A percentile compares a stretch with the other conserved stretches of the same genome.
phyloP scores from a whole-genome alignment of 1,139 yeast species.

The Debaryomycetaceae sp. region DNA sequence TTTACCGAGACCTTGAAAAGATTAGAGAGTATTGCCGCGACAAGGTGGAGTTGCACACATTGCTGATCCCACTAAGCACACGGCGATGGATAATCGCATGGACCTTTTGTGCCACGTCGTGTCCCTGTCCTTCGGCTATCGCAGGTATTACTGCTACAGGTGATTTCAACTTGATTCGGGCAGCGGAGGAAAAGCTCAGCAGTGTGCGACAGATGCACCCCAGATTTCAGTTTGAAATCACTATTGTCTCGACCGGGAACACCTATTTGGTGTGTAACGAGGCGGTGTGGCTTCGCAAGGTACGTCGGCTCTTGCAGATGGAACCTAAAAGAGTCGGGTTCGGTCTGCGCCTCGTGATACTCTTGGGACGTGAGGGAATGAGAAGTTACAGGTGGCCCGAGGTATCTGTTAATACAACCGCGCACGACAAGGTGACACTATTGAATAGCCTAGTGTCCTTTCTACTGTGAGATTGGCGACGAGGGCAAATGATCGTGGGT shows the following conservation, averaged over 20 bases:
- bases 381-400: too few relatives aligned
- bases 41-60: slow-evolving; percentile 3
- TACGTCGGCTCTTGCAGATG: not conserved
- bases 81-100: slow-evolving; percentile 13
- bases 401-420: not conserved
- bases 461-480: too few relatives aligned
- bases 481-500: too few relatives aligned
- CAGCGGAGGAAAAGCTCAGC: not conserved
- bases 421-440: not conserved
- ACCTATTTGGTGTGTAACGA: slow-evolving; percentile 1
- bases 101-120: slow-evolving; percentile 4
- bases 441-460: not conserved
- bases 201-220: not conserved
- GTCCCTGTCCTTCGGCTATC: not conserved
- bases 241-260: not conserved
- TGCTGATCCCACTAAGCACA: slow-evolving; percentile 7
- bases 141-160: not conserved
- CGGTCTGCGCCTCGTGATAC: too few relatives aligned
- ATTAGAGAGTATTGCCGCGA: slow-evolving; percentile 4
- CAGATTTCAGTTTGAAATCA: slow-evolving; percentile 1
- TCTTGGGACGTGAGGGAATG: too few relatives aligned
- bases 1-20: slow-evolving; percentile 5
- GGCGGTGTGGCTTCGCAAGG: slow-evolving; percentile 2
- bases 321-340: too few relatives aligned
- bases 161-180: not conserved